A percentile compares a stretch with the other conserved stretches of the same genome.
These are phyloP conservation scores for Coprinellus micaceus DNA, from an alignment of 768 basidiomycete species.

Conservation along the genomic window DNA sequence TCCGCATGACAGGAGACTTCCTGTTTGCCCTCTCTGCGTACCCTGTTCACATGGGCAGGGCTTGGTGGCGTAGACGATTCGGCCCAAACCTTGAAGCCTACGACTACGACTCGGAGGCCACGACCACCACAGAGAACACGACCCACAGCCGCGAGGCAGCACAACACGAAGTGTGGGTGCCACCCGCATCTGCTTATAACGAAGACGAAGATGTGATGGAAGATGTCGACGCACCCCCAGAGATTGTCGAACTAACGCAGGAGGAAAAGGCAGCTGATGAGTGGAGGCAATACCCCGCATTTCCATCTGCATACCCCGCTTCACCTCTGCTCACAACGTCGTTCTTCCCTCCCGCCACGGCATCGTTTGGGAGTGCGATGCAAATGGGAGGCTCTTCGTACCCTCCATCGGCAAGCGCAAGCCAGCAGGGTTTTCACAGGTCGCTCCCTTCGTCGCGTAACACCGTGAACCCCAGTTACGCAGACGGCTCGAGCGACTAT, in stretches of 20 bases:
- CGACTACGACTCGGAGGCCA: constrained; percentile 8
- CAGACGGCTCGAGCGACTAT: constrained; percentile 59
- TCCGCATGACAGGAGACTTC: constrained; percentile 63
- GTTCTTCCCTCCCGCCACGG: constrained; percentile 25
- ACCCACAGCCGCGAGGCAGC: neutral
- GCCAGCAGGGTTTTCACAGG: constrained; percentile 59
- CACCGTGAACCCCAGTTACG: constrained; percentile 56
- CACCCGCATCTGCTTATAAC: constrained; percentile 46
- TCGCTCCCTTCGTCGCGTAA: constrained; percentile 67
- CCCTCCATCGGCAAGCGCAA: constrained; percentile 36
- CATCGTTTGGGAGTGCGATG: constrained; percentile 13
- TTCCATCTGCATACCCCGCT: constrained; percentile 75
- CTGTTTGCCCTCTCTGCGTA: constrained; percentile 39
- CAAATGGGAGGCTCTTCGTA: no score
- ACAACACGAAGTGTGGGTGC: constrained; percentile 55
- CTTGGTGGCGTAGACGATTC: constrained; percentile 36
- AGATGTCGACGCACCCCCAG: constrained; percentile 10
- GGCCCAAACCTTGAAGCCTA: neutral
- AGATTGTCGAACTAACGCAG: constrained; percentile 12
- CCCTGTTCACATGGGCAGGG: constrained; percentile 32
- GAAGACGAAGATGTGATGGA: constrained; percentile 24
- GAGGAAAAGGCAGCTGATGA: constrained; percentile 47
- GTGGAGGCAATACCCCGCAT: constrained; percentile 70
- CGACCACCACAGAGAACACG: neutral
- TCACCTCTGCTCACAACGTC: constrained; percentile 50